Evolutionary conservation across 495 filamentous ascomycete species (phyloP).

Genomic region (Xylaria longipes): DNA sequence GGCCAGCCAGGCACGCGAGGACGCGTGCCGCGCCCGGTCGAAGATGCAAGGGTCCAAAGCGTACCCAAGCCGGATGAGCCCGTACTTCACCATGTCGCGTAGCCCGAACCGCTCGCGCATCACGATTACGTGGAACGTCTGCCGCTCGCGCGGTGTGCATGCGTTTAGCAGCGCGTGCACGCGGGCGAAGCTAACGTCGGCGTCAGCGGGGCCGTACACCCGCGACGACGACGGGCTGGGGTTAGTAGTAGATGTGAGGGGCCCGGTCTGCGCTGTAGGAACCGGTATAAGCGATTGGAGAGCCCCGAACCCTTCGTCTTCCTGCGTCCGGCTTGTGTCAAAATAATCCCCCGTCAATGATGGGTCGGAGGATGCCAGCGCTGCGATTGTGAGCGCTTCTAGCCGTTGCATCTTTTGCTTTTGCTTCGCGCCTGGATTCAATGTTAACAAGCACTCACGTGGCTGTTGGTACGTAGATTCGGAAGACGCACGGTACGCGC

Average conservation of each 20-base stretch:
- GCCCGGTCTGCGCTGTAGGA: background rate
- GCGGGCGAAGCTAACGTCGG: background rate
- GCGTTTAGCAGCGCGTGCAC: background rate
- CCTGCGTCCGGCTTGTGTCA: background rate
- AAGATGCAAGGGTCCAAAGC: background rate
- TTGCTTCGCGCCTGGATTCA: background rate
- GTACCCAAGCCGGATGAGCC: background rate
- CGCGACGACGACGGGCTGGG: background rate
- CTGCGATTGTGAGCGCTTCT: constrained; percentile 5
- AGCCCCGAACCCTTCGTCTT: background rate
- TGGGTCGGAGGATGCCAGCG: background rate
- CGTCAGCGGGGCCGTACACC: background rate
- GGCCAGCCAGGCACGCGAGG: background rate
- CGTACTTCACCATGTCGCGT: constrained; percentile 2
- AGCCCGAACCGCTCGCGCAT: constrained; percentile 5
- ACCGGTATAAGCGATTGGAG: background rate
- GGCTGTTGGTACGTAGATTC: background rate
- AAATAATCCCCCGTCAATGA: background rate
- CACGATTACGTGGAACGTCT: background rate
- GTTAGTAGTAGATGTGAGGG: background rate
- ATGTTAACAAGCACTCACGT: background rate
- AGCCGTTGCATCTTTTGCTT: constrained; percentile 15
- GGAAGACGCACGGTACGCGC: background rate
- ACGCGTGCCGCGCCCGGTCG: background rate
- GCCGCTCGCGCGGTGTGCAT: background rate